Evolutionary conservation across 306 rosid genomes (phyloP).

Genomic region (Sophora flavescens): DNA sequence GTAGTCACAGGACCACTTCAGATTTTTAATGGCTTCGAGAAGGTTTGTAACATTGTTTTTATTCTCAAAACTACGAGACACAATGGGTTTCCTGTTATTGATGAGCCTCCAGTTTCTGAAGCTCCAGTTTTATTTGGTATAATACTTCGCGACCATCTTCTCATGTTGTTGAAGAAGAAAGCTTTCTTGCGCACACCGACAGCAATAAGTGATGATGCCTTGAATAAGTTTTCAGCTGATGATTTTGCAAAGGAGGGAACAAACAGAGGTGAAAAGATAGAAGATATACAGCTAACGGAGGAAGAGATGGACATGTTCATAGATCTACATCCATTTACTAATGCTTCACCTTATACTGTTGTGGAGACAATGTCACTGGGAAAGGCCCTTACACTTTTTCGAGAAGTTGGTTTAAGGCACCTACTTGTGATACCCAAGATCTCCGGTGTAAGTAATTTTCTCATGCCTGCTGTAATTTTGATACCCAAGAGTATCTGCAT

Average conservation of each 20-base stretch:
- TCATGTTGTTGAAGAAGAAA: conserved; percentile 79
- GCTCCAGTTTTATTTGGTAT: conserved; percentile 74
- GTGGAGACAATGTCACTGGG: conserved; percentile 92
- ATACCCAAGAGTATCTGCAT: conserved; percentile 9
- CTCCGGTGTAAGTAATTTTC: conserved; percentile 68
- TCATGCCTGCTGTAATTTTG: conserved; percentile 37
- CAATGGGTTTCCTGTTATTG: conserved; percentile 91
- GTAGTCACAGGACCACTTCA: conserved; percentile 92
- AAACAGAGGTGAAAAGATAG: conserved; percentile 58
- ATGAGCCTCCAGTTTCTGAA: conserved; percentile 75
- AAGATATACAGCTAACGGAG: conserved; percentile 64
- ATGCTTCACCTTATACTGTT: conserved; percentile 90
- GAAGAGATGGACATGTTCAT: conserved; percentile 90
- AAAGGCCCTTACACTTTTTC: conserved; percentile 84
- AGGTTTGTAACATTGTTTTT: conserved; percentile 76
- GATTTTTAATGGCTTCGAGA: conserved; percentile 82
- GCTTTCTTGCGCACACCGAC: conserved; percentile 60
- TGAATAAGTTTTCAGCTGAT: conserved; percentile 56
- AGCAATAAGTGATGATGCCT: conserved; percentile 44
- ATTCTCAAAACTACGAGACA: conserved; percentile 72
- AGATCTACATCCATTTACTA: conserved; percentile 89
- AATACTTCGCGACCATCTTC: conserved; percentile 83
- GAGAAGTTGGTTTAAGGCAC: conserved; percentile 90
- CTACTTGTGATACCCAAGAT: conserved; percentile 88
- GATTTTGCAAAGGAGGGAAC: conserved; percentile 86